Conservation (phyloP, 495 filamentous ascomycete genomes). For the Zalerion maritima region DNA sequence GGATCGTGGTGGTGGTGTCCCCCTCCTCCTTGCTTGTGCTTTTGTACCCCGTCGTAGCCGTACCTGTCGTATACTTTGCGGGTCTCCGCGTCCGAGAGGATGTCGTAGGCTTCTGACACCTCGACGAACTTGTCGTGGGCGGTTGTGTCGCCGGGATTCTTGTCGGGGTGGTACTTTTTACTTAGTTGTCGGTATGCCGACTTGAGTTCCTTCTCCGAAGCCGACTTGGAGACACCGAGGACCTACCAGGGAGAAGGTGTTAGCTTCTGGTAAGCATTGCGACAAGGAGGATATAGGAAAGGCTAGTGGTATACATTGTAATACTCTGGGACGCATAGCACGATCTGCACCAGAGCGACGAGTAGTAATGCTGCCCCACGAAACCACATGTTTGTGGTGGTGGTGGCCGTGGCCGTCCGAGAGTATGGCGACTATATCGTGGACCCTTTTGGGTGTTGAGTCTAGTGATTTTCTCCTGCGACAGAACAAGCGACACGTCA, state of each 20-base stretch:
- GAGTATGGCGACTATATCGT: no score
- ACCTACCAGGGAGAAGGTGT: slow-evolving; percentile 30
- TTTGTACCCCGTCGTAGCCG: slow-evolving; percentile 78
- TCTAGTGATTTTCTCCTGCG: no score
- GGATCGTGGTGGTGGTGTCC: slow-evolving; percentile 63
- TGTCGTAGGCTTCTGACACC: slow-evolving; percentile 92
- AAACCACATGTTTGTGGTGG: slow-evolving; percentile 23
- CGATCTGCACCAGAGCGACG: slow-evolving; percentile 29
- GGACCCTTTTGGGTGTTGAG: no score
- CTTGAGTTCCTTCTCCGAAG: slow-evolving; percentile 85
- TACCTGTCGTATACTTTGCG: slow-evolving; percentile 93
- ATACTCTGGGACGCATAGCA: slow-evolving; percentile 54
- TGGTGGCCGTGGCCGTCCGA: slow-evolving; percentile 3
- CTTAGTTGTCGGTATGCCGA: slow-evolving; percentile 83
- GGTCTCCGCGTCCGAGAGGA: slow-evolving; percentile 65
- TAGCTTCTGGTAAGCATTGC: neutral
- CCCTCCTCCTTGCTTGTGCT: slow-evolving; percentile 60
- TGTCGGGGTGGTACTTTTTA: slow-evolving; percentile 96
- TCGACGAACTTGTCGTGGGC: slow-evolving; percentile 90
- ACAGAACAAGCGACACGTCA: no score
- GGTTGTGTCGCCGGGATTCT: slow-evolving; percentile 76
- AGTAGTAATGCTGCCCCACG: slow-evolving; percentile 24
- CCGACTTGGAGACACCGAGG: slow-evolving; percentile 65
- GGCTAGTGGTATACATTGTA: slow-evolving; percentile 50
- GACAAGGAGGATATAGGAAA: neutral